phyloP scores from a whole-genome alignment of 495 filamentous ascomycete species.

The Neurospora discreta region DNA sequence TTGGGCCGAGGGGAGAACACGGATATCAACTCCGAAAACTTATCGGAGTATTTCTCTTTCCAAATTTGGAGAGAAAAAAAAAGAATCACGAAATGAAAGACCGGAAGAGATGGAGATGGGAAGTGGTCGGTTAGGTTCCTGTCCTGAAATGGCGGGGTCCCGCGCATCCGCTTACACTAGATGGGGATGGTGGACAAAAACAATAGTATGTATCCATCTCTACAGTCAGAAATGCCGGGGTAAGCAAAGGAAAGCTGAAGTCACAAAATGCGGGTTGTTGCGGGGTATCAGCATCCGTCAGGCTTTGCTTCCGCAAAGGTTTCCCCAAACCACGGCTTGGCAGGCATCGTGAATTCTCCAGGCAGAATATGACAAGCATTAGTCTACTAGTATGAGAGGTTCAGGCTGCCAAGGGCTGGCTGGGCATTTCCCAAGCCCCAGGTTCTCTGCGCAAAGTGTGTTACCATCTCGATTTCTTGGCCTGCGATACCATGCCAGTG shows the following conservation, averaged over 20 bases:
- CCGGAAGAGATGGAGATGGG: neutral
- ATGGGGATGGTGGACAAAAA: neutral
- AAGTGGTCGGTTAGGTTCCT: neutral
- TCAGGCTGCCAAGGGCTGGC: constrained; percentile 21
- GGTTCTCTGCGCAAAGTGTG: neutral
- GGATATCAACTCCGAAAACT: neutral
- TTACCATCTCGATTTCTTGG: neutral
- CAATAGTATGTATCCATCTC: neutral
- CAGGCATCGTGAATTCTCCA: constrained; percentile 6
- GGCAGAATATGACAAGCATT: constrained; percentile 12
- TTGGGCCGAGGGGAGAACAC: neutral
- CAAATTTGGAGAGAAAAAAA: neutral
- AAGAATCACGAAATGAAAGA: neutral
- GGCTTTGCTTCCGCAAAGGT: constrained; percentile 6
- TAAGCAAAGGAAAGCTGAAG: neutral
- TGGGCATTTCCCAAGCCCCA: constrained; percentile 15
- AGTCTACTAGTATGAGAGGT: no score
- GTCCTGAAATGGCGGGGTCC: neutral
- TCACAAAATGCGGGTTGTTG: neutral
- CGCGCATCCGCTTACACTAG: neutral
- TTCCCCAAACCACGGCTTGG: neutral
- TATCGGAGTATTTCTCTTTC: neutral
- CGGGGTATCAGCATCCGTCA: neutral
- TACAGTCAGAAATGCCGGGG: neutral
- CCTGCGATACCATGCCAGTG: neutral